A percentile compares a stretch with the other conserved stretches of the same genome.
Conservation (phyloP, 352 stramenopile genomes). For the Globisporangium alternatum region DNA sequence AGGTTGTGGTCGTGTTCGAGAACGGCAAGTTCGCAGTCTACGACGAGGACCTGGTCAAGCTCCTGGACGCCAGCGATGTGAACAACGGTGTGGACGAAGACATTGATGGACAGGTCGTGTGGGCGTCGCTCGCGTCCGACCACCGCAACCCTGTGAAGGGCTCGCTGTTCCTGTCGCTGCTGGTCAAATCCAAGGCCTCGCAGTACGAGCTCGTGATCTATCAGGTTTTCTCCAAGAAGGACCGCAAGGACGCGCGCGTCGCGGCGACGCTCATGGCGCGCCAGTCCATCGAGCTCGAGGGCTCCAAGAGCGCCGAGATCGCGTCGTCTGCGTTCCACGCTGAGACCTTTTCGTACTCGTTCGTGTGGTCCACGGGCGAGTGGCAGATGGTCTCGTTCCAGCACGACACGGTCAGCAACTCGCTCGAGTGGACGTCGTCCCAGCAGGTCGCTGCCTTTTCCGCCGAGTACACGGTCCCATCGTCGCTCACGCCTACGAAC, state of each 20-base stretch:
- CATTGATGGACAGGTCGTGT: conserved; percentile 36
- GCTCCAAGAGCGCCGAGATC: conserved; percentile 20
- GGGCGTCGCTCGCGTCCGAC: conserved; percentile 51
- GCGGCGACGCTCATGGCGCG: conserved; percentile 32
- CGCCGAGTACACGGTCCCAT: conserved; percentile 15
- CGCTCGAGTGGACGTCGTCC: conserved; percentile 36
- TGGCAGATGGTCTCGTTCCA: conserved; percentile 53
- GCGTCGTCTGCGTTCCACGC: conserved; percentile 61
- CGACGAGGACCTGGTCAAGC: conserved; percentile 43
- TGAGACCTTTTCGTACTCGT: conserved; percentile 68
- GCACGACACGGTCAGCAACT: conserved; percentile 44
- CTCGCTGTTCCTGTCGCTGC: conserved; percentile 56
- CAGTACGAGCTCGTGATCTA: conserved; percentile 56
- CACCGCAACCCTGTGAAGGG: conserved; percentile 56
- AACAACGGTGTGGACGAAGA: conserved; percentile 10
- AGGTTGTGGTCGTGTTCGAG: conserved; percentile 63
- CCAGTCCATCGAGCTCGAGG: conserved; percentile 21
- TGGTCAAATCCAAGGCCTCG: conserved; percentile 39
- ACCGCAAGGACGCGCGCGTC: conserved; percentile 33
- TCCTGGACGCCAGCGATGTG: conserved; percentile 41
- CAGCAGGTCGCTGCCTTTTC: conserved; percentile 40
- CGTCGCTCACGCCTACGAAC: conserved; percentile 25
- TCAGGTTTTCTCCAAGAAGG: conserved; percentile 38
- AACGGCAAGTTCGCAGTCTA: conserved; percentile 59
- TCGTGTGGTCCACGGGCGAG: conserved; percentile 50